Conservation (phyloP, 768 basidiomycete genomes). For the Boletus rex-veris region DNA sequence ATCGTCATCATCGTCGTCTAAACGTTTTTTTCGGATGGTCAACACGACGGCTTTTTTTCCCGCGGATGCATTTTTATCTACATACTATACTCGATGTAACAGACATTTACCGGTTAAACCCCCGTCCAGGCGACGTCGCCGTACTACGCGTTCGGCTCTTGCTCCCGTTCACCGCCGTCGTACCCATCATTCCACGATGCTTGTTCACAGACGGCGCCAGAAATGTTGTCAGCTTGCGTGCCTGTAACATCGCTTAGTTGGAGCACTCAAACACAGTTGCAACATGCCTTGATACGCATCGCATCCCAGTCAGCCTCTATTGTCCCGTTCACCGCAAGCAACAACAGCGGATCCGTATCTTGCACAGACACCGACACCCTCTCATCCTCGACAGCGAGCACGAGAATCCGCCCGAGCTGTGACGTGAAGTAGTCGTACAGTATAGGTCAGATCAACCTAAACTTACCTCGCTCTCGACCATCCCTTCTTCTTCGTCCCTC, state of each 20-base stretch:
- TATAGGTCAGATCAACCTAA: background rate
- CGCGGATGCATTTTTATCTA: slow-evolving; percentile 13
- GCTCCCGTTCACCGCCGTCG: slow-evolving; percentile 7
- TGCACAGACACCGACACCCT: slow-evolving; percentile 8
- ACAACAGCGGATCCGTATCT: slow-evolving; percentile 50
- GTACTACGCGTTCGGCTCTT: slow-evolving; percentile 28
- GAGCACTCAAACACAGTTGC: background rate
- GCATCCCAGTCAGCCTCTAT: slow-evolving; percentile 62
- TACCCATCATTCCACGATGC: slow-evolving; percentile 30
- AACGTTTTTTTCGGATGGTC: background rate
- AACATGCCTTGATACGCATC: slow-evolving; percentile 58
- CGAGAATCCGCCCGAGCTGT: slow-evolving; percentile 64
- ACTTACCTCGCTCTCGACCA: slow-evolving; percentile 76
- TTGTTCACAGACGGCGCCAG: slow-evolving; percentile 38
- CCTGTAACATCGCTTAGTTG: slow-evolving; percentile 19
- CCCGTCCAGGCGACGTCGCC: slow-evolving; percentile 29
- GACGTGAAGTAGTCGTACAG: background rate
- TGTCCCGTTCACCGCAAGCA: slow-evolving; percentile 66
- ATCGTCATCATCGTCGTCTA: slow-evolving; percentile 18
- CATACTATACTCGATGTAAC: too few species aligned
- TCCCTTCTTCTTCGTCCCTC: slow-evolving; percentile 48
- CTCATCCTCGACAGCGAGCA: slow-evolving; percentile 56
- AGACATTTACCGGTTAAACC: slow-evolving; percentile 5
- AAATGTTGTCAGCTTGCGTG: slow-evolving; percentile 30
- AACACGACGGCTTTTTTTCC: slow-evolving; percentile 16